phyloP scores from a whole-genome alignment of 768 basidiomycete species.

The Mycena crocata region DNA sequence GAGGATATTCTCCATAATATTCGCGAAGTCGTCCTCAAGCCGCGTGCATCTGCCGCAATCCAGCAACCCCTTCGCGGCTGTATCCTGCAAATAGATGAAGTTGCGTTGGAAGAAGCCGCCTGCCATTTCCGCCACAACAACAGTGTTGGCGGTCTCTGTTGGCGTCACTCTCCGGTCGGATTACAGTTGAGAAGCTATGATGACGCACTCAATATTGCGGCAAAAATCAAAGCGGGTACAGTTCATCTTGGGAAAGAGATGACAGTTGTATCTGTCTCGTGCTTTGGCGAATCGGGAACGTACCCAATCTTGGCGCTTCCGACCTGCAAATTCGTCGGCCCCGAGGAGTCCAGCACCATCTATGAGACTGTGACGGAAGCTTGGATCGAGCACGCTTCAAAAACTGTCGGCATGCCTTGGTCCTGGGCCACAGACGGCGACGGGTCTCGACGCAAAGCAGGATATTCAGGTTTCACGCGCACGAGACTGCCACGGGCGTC shows the following conservation, averaged over 20 bases:
- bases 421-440: constrained; percentile 36
- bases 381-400: background rate
- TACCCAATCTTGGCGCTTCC: constrained; percentile 30
- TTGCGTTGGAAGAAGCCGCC: constrained; percentile 25
- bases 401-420: constrained; percentile 28
- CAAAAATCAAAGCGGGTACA: background rate
- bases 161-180: constrained; percentile 25
- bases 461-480: constrained; percentile 16
- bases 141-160: constrained; percentile 29
- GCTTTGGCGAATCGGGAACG: constrained; percentile 13
- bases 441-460: constrained; percentile 13
- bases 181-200: constrained; percentile 11
- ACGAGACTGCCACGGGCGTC: background rate
- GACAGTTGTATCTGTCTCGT: constrained; percentile 18
- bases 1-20: constrained; percentile 26
- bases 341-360: constrained; percentile 7
- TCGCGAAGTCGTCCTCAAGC: constrained; percentile 19
- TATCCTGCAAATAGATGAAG: constrained; percentile 27
- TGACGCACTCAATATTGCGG: background rate
- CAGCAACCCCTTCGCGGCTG: constrained; percentile 8
- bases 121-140: constrained; percentile 20
- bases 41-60: background rate
- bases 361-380: constrained; percentile 8
- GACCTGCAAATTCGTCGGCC: constrained; percentile 22
- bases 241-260: constrained; percentile 32